Percentiles rank a stretch among this genome's conserved stretches.
phyloP scores from a whole-genome alignment of 1,139 yeast species.

The Diutina mesorugosa region DNA sequence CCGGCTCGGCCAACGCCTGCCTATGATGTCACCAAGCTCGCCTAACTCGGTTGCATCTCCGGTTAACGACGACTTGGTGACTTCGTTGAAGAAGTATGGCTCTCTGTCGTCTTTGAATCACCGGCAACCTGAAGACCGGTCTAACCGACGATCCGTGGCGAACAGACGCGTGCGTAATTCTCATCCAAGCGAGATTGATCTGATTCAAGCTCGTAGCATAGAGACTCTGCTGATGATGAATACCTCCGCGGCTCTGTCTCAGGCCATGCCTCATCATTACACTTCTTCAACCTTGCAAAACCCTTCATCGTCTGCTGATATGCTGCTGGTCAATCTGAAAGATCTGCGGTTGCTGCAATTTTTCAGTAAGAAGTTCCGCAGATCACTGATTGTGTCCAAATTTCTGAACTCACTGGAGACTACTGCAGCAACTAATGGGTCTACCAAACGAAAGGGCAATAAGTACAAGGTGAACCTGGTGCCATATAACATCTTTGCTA shows the following conservation, averaged over 20 bases:
- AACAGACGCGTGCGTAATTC: not conserved
- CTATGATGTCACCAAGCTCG: not conserved
- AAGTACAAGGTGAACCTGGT: constrained; percentile 1
- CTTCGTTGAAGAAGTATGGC: not conserved
- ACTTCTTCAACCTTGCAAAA: not conserved
- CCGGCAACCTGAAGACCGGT: not conserved
- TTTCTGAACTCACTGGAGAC: not conserved
- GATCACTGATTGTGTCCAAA: not conserved
- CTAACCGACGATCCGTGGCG: not conserved
- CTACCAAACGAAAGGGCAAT: not conserved
- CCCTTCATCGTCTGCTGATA: not conserved
- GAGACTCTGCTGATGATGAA: not conserved
- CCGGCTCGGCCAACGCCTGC: not conserved
- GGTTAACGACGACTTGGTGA: not conserved
- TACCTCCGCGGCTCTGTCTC: not conserved
- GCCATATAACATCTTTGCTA: not conserved
- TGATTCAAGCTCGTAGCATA: not conserved
- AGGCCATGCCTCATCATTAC: not conserved
- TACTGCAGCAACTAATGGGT: not conserved
- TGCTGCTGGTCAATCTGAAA: not conserved
- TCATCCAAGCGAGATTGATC: not conserved
- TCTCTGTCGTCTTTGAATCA: not conserved
- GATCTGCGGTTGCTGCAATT: not conserved
- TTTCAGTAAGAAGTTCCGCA: not conserved
- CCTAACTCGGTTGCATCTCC: not conserved